A percentile compares a stretch with the other conserved stretches of the same genome.
Evolutionary conservation across 495 filamentous ascomycete species (phyloP).

Genomic region (Talaromyces trachyspermus): DNA sequence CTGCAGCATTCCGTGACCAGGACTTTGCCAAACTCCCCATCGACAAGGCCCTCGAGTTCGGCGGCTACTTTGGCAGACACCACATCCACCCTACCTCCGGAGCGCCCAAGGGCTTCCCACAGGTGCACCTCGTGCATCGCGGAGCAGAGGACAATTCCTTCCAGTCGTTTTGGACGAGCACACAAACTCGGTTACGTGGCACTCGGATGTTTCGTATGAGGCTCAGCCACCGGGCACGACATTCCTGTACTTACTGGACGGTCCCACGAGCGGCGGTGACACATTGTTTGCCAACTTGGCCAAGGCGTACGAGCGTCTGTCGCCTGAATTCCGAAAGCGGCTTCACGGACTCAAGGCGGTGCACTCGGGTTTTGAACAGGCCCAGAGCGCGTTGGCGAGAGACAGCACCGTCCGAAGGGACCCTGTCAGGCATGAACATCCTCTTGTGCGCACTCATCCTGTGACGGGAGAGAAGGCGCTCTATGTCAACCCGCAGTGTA

Average conservation of each 20-base stretch:
- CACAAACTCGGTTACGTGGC: slow-evolving; percentile 55
- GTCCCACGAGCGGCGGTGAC: slow-evolving; percentile 55
- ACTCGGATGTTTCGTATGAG: slow-evolving; percentile 59
- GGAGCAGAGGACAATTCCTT: slow-evolving; percentile 44
- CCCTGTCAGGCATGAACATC: slow-evolving; percentile 48
- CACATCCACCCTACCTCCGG: slow-evolving; percentile 59
- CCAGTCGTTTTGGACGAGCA: slow-evolving; percentile 43
- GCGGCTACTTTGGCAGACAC: slow-evolving; percentile 54
- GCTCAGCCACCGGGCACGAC: slow-evolving; percentile 59
- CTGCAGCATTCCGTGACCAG: slow-evolving; percentile 51
- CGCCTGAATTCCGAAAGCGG: slow-evolving; percentile 47
- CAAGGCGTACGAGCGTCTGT: slow-evolving; percentile 49
- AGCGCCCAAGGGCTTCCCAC: slow-evolving; percentile 50
- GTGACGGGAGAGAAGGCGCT: slow-evolving; percentile 68
- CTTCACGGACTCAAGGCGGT: slow-evolving; percentile 53
- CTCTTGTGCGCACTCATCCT: slow-evolving; percentile 55
- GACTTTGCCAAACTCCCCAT: slow-evolving; percentile 52
- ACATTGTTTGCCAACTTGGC: slow-evolving; percentile 55
- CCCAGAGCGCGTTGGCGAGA: slow-evolving; percentile 37
- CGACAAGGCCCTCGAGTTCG: slow-evolving; percentile 46
- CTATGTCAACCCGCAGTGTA: slow-evolving; percentile 81
- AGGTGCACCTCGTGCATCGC: slow-evolving; percentile 55
- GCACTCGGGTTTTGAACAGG: slow-evolving; percentile 51
- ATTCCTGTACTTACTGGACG: slow-evolving; percentile 56
- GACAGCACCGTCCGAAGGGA: slow-evolving; percentile 49